Percentiles rank a stretch among this genome's conserved stretches.
phyloP scores from a whole-genome alignment of 2,329 filamentous ascomycete genomes.

The Aspergillus versicolor region DNA sequence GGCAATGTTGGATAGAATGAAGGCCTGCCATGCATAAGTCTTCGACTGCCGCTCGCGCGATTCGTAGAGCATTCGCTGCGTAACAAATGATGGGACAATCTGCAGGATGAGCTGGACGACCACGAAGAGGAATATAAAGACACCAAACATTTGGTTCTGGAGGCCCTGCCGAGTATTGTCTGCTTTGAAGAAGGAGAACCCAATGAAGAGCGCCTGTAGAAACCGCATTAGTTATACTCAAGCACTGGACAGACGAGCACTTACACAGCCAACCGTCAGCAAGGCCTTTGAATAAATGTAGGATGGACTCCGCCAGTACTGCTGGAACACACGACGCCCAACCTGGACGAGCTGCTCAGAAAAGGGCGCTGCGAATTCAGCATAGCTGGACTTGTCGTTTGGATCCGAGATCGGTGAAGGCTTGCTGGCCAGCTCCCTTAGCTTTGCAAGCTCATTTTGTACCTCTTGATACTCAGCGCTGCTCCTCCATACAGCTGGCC shows the following conservation, averaged over 20 bases:
- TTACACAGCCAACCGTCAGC: slow-evolving; percentile 1
- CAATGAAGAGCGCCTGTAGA: slow-evolving; percentile 65
- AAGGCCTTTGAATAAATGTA: slow-evolving; percentile 77
- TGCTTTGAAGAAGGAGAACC: slow-evolving; percentile 74
- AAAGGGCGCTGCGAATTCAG: slow-evolving; percentile 77
- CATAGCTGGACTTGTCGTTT: not conserved
- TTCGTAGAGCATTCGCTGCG: slow-evolving; percentile 77
- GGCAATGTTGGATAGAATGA: slow-evolving; percentile 77
- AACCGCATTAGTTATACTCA: not conserved
- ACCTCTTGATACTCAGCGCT: slow-evolving; percentile 50
- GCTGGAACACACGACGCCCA: slow-evolving; percentile 73
- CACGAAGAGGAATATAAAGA: slow-evolving; percentile 78
- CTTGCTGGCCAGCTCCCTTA: slow-evolving; percentile 42
- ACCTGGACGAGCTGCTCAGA: slow-evolving; percentile 64
- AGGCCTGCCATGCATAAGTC: slow-evolving; percentile 81
- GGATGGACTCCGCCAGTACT: slow-evolving; percentile 83
- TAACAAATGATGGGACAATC: slow-evolving; percentile 77
- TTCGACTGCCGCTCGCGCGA: slow-evolving; percentile 81
- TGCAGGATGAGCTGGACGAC: slow-evolving; percentile 52
- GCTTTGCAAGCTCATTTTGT: slow-evolving; percentile 56
- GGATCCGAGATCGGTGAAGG: not conserved
- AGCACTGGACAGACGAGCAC: not conserved
- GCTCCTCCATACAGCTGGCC: slow-evolving; percentile 62
- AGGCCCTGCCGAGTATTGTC: slow-evolving; percentile 72
- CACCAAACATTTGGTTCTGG: slow-evolving; percentile 80